phyloP scores from a whole-genome alignment of 192 early-diverging fungal genomes.

The Coemansia sp. region DNA sequence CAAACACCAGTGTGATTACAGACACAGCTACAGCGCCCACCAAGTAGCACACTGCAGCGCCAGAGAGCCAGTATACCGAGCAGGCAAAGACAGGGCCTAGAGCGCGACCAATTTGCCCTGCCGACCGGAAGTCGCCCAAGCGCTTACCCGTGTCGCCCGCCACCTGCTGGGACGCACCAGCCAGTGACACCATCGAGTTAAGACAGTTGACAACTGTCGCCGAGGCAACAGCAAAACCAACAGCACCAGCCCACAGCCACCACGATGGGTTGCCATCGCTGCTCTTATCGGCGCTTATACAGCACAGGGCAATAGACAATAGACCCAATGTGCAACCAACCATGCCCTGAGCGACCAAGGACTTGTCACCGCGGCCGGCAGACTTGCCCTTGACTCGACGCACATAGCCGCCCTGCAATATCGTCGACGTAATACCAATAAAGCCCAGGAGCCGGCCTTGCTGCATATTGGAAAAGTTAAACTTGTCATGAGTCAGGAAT shows the following conservation, averaged over 20 bases:
- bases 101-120: conserved; percentile 90
- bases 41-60: conserved; percentile 65
- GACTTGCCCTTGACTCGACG: conserved; percentile 70
- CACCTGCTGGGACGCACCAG: conserved; percentile 6
- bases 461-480: conserved; percentile 81
- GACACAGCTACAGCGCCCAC: conserved; percentile 61
- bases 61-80: conserved; percentile 82
- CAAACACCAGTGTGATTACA: conserved; percentile 39
- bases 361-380: conserved; percentile 37
- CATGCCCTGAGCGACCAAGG: conserved; percentile 80
- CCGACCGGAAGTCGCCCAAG: conserved; percentile 83
- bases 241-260: conserved; percentile 72
- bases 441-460: conserved; percentile 88
- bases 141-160: conserved; percentile 63
- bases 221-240: conserved; percentile 87
- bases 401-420: conserved; percentile 94
- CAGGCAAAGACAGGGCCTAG: conserved; percentile 88
- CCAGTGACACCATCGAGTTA: conserved; percentile 63
- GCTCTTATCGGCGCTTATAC: conserved; percentile 27
- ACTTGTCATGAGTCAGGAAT: conserved; percentile 93
- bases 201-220: conserved; percentile 95
- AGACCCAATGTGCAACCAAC: conserved; percentile 68
- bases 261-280: conserved; percentile 10
- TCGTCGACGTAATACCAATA: conserved; percentile 84
- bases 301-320: conserved; percentile 60